A percentile compares a stretch with the other conserved stretches of the same genome.
These are phyloP conservation scores for Calonectria ilicicola DNA, from an alignment of 2,329 filamentous ascomycete species.

Conservation along the genomic window DNA sequence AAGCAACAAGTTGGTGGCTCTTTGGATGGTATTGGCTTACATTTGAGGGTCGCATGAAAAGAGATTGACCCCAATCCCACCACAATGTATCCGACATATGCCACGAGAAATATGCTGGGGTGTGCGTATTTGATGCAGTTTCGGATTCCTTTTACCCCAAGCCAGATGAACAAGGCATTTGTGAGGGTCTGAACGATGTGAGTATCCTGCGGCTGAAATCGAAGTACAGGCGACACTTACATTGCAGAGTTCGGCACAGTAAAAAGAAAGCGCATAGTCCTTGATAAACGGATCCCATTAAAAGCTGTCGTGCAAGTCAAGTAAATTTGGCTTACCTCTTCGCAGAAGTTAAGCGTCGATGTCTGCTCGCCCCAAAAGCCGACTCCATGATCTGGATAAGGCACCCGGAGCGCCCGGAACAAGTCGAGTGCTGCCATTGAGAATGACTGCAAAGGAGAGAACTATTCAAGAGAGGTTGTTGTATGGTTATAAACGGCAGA, in stretches of 20 bases:
- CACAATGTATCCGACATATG: slow-evolving; percentile 64
- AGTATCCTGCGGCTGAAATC: background rate
- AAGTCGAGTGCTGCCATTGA: slow-evolving; percentile 27
- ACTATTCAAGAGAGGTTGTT: slow-evolving; percentile 1
- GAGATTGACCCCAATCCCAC: slow-evolving; percentile 67
- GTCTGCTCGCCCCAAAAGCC: slow-evolving; percentile 79
- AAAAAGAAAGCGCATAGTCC: slow-evolving; percentile 78
- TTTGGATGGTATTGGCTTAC: slow-evolving; percentile 48
- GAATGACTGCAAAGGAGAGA: background rate
- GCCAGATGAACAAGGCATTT: slow-evolving; percentile 83
- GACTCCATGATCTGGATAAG: slow-evolving; percentile 58
- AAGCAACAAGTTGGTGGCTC: background rate
- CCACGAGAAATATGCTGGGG: slow-evolving; percentile 79
- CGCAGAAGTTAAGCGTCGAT: slow-evolving; percentile 82
- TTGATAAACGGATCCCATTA: slow-evolving; percentile 30
- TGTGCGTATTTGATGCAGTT: slow-evolving; percentile 81
- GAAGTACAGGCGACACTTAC: slow-evolving; percentile 40
- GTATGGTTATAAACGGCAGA: background rate
- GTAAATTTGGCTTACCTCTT: slow-evolving; percentile 69
- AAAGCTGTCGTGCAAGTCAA: background rate
- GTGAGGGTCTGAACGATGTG: slow-evolving; percentile 72
- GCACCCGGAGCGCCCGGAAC: slow-evolving; percentile 41
- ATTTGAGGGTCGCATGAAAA: slow-evolving; percentile 69
- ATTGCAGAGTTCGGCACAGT: slow-evolving; percentile 82
- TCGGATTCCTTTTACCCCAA: slow-evolving; percentile 80